Conservation (phyloP, 2,329 filamentous ascomycete species). For the Dothideomycetidae sp. region DNA sequence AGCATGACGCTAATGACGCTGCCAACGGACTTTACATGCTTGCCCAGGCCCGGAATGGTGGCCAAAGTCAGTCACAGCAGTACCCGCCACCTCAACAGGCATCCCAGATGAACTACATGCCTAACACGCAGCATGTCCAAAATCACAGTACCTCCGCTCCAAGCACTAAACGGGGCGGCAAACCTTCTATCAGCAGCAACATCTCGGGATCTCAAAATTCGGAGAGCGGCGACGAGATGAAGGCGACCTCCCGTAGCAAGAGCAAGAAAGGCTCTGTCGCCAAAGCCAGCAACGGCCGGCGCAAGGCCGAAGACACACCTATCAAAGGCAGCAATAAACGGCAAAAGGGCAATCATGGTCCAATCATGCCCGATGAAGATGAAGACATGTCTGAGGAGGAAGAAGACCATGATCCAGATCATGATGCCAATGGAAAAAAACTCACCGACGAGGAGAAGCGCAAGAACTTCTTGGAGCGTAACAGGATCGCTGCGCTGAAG, state of each 20-base stretch:
- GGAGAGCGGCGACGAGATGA: conserved; percentile 55
- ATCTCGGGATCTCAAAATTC: conserved; percentile 39
- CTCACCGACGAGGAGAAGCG: conserved; percentile 99
- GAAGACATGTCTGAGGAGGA: conserved; percentile 43
- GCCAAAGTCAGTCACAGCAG: conserved; percentile 36
- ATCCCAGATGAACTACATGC: conserved; percentile 24
- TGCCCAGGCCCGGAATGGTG: conserved; percentile 53
- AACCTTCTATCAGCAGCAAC: conserved; percentile 46
- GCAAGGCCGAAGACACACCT: conserved; percentile 62
- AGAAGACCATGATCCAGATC: conserved; percentile 23
- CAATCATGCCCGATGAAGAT: conserved; percentile 33
- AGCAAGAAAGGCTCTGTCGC: conserved; percentile 49
- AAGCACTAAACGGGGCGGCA: conserved; percentile 25
- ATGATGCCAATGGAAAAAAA: conserved; percentile 44
- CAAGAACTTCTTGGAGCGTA: conserved; percentile 93
- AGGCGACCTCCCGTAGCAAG: conserved; percentile 50
- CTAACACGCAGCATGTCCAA: conserved; percentile 29
- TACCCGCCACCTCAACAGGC: conserved; percentile 31
- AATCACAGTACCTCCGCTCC: conserved; percentile 15
- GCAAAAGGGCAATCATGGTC: conserved; percentile 44
- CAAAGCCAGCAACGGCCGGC: conserved; percentile 48
- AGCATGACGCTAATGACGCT: conserved; percentile 82
- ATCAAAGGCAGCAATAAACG: conserved; percentile 59
- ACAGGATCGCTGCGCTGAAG: conserved; percentile 93
- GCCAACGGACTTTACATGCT: conserved; percentile 89